Evolutionary conservation across 1,139 yeast species (phyloP), one percentile per base, ranked within the genome.

Genomic region (Meyerozyma guilliermondii): DNA sequence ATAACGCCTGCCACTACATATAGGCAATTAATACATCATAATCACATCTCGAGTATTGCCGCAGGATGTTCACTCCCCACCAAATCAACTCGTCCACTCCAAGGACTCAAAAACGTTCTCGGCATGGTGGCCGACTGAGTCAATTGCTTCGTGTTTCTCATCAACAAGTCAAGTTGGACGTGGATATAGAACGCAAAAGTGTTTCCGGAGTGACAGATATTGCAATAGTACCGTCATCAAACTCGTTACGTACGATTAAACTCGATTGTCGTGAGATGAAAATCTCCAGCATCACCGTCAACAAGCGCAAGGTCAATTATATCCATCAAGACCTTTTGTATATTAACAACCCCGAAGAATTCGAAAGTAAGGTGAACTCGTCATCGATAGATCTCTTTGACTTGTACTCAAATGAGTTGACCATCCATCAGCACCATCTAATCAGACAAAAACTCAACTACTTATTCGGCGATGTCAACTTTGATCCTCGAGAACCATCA

Each of bases 241-340:
- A 79, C 9, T 60, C 69, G 1, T 64, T 91, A 37, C 78, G 77
- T 42, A 68, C 70, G 11, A 70, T 92, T 27, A 77, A 78, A 43
- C 67, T 92, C 42, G 98, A 92, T 59, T 87, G 95, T 49, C 79
- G 96, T 44, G 91, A 87, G 46, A 76, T 88, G 65, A 68, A 66
- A 39, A 78, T 91, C 35, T 73, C 74, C 27, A 78, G 78, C 30
- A 83, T 88, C 8, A 68, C 68, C 37, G 77, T 92, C 39, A 88
- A 91, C 43, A 57, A 62, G 46, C 44, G 62, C 40, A 58, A 62
- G 39, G 59, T 52, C 41, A 67, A 68, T 43, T 74, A 67, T 43
- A 53, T 69, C 7, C 66, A 71, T 59, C 60, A 67, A 47, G 68
- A 72, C 51, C 51, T 63, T 40, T 53, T 72, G 18, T 66, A 69